A percentile compares a stretch with the other conserved stretches of the same genome.
Evolutionary conservation across 352 stramenopile species (phyloP).

Genomic region (Ophiocytium majus): DNA sequence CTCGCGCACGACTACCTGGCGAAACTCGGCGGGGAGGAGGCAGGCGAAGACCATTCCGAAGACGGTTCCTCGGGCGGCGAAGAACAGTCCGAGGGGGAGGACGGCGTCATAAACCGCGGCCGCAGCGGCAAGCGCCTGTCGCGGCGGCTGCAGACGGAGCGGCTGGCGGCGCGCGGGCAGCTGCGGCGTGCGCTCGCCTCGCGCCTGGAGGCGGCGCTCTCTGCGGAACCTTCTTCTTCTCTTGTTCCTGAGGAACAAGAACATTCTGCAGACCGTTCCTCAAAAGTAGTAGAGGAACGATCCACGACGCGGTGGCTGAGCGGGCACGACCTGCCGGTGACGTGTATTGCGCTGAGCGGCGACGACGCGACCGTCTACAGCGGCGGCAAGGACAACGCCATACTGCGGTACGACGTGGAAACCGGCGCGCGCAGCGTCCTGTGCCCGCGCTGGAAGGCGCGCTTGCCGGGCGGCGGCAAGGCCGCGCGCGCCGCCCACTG

Average conservation of each 20-base stretch:
- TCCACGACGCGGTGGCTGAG: conserved; percentile 26
- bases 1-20: conserved; percentile 56
- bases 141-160: conserved; percentile 24
- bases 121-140: conserved; percentile 17
- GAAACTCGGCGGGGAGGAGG: conserved; percentile 46
- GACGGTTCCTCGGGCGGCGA: background rate
- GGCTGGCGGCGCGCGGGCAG: conserved; percentile 17
- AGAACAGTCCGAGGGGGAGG: background rate
- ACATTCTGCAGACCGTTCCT: no score
- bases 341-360: conserved; percentile 76
- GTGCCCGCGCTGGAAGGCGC: conserved; percentile 55
- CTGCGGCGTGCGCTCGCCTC: conserved; percentile 22
- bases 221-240: background rate
- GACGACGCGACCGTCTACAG: conserved; percentile 84
- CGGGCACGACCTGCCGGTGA: conserved; percentile 71
- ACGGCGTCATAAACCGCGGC: conserved; percentile 2
- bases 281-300: no score
- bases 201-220: conserved; percentile 13
- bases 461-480: conserved; percentile 34
- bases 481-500: conserved; percentile 58
- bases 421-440: conserved; percentile 63
- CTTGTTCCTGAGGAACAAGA: background rate
- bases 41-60: conserved; percentile 43
- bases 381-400: conserved; percentile 82
- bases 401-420: conserved; percentile 77